Base-by-base conservation (phyloP, 2,329 filamentous ascomycete species). In the Colletotrichum sp. region DNA sequence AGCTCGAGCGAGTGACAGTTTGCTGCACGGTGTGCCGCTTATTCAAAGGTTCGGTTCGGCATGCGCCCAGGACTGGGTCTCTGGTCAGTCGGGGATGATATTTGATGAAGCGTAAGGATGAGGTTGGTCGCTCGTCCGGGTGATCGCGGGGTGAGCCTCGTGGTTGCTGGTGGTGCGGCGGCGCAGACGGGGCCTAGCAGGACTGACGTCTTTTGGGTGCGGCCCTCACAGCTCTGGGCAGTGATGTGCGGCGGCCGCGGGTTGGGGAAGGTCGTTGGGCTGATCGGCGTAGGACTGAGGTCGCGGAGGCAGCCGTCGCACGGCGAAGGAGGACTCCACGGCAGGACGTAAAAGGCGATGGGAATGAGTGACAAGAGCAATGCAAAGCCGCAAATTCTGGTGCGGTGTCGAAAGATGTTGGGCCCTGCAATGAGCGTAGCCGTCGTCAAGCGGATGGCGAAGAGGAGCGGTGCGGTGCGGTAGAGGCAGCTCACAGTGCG, bases 171-270 rank as follows among this genome's bases (percentile, higher is more conserved):
- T 59, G 34, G 44, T 66, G 49, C 66, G 52, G 75, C 71, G 71
- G 75, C 73, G 75, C 71, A 70, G 57, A 64, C 63, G 25, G 32
- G 61, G 65, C 55, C 65, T 61, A 62, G 36, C 27, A 75, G 64
- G 74, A 76, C 71, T 70, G 71, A 71, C 52, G 74, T 76, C 69
- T 72, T 72, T 64, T 44, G 39, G 39, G 57, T 70, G 64, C 39
- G 32, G 63, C 29, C 67, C 39, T 44, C 39, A 44, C 39, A 44
- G 39, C 72, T 71, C 34, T 65, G 49, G 49, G 72, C 16, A 68
- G 69, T 64, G 69, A 76, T 75, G 39, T 63, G 63, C 69, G 36
- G 32, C 69, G 55, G 61, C 29, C 19, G 34, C 55, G 22, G 71
- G 62, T 63, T 75, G 72, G 52, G 57, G 68, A 32, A 72, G 44